Evolutionary conservation across 495 filamentous ascomycete species (phyloP).

Genomic region (Aspergillus coremiiformis): DNA sequence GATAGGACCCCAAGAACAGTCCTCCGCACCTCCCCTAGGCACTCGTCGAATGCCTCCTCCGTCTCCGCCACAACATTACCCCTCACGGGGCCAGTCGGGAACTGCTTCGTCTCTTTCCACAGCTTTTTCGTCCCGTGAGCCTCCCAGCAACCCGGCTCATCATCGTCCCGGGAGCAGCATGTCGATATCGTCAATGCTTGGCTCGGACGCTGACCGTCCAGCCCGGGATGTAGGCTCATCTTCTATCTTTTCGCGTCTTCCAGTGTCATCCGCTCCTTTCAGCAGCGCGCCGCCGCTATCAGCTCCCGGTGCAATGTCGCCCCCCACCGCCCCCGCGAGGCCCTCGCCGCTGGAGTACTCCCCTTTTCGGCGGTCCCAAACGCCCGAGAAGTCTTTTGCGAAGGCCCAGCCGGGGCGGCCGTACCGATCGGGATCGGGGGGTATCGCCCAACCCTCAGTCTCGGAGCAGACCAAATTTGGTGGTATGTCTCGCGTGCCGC

Average conservation of each 20-base stretch:
- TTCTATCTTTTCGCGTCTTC: constrained; percentile 47
- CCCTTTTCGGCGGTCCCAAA: constrained; percentile 61
- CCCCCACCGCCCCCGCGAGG: constrained; percentile 36
- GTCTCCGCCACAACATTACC: constrained; percentile 49
- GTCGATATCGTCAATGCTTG: constrained; percentile 93
- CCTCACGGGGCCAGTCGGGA: constrained; percentile 35
- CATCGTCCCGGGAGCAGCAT: constrained; percentile 69
- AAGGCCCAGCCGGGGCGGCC: constrained; percentile 29
- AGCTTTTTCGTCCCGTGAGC: constrained; percentile 47
- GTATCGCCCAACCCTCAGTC: constrained; percentile 23
- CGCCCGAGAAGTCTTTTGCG: constrained; percentile 54
- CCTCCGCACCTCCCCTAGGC: constrained; percentile 42
- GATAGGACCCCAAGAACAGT: constrained; percentile 28
- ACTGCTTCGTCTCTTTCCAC: constrained; percentile 35
- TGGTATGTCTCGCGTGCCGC: constrained; percentile 25
- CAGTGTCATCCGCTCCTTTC: constrained; percentile 41
- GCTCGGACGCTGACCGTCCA: constrained; percentile 54
- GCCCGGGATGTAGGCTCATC: constrained; percentile 46
- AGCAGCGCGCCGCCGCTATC: constrained; percentile 26
- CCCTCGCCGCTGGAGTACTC: constrained; percentile 50
- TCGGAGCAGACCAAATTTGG: constrained; percentile 32
- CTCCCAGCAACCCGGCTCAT: constrained; percentile 37
- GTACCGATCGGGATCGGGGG: constrained; percentile 40
- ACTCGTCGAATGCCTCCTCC: constrained; percentile 54
- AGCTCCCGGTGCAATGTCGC: constrained; percentile 37